A percentile compares a stretch with the other conserved stretches of the same genome.
phyloP scores from a whole-genome alignment of 179 eudicot genomes.

The Drosera spatulata region DNA sequence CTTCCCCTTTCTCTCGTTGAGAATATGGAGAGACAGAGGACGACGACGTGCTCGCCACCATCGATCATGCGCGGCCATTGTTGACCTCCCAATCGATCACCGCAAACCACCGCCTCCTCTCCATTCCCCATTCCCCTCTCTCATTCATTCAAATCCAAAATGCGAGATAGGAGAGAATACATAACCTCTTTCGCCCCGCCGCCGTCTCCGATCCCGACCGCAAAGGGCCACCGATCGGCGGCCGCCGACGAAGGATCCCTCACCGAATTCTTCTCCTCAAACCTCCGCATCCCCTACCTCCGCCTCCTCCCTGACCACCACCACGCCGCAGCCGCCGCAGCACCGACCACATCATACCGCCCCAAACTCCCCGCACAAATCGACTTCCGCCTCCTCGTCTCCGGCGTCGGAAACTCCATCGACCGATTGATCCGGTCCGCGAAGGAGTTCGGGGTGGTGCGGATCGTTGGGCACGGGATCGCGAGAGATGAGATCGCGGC shows the following conservation, averaged over 20 bases:
- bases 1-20: too few relatives aligned
- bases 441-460: slow-evolving; percentile 39
- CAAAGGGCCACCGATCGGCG: slow-evolving; percentile 42
- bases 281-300: slow-evolving; percentile 40
- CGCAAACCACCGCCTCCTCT: neutral
- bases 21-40: neutral
- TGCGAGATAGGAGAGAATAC: slow-evolving; percentile 2
- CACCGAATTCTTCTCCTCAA: slow-evolving; percentile 27
- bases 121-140: neutral
- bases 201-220: slow-evolving; percentile 69
- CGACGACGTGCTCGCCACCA: neutral
- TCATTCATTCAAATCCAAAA: slow-evolving; percentile 1
- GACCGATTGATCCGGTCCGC: slow-evolving; percentile 38
- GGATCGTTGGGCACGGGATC: slow-evolving; percentile 51
- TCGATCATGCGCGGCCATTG: too few relatives aligned
- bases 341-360: slow-evolving; percentile 4
- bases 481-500: slow-evolving; percentile 29
- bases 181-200: slow-evolving; percentile 26
- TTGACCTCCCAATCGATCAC: neutral
- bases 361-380: slow-evolving; percentile 30
- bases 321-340: neutral
- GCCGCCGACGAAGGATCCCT: slow-evolving; percentile 26
- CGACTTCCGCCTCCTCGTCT: slow-evolving; percentile 21
- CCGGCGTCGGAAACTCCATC: slow-evolving; percentile 35
- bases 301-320: slow-evolving; percentile 37